phyloP scores from a whole-genome alignment of 352 stramenopile genomes.

The Pythium coloratum region DNA sequence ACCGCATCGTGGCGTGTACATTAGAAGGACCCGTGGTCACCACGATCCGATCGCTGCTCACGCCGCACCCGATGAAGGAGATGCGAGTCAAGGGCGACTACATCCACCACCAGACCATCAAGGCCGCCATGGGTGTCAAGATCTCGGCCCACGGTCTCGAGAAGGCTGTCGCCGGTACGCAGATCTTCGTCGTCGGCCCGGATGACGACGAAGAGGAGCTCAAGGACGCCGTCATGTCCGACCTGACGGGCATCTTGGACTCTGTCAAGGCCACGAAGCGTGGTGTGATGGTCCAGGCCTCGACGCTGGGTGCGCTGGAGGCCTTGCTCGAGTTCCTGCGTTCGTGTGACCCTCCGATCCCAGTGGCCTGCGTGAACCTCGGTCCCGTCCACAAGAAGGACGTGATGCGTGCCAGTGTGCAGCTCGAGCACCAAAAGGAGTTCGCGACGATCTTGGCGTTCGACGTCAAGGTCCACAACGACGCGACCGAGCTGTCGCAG shows the following conservation, averaged over 20 bases:
- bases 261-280: slow-evolving; percentile 95
- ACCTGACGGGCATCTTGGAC: slow-evolving; percentile 94
- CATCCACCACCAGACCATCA: slow-evolving; percentile 97
- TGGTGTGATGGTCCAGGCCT: slow-evolving; percentile 98
- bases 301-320: slow-evolving; percentile 97
- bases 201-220: slow-evolving; percentile 98
- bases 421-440: slow-evolving; percentile 97
- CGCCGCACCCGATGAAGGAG: slow-evolving; percentile 97
- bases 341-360: slow-evolving; percentile 93
- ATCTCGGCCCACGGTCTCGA: slow-evolving; percentile 97
- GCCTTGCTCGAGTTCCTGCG: slow-evolving; percentile 98
- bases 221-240: slow-evolving; percentile 96
- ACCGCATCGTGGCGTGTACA: slow-evolving; percentile 98
- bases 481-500: slow-evolving; percentile 89
- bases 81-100: slow-evolving; percentile 95
- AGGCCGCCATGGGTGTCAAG: slow-evolving; percentile 99
- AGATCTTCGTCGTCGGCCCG: slow-evolving; percentile 95
- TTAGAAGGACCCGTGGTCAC: slow-evolving; percentile 98
- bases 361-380: slow-evolving; percentile 95
- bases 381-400: slow-evolving; percentile 99
- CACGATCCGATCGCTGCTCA: slow-evolving; percentile 96
- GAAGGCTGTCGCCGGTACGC: slow-evolving; percentile 97
- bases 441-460: slow-evolving; percentile 98
- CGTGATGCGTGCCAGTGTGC: slow-evolving; percentile 97
- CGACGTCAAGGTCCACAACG: slow-evolving; percentile 96